These are phyloP conservation scores for Alliaria petiolata DNA, from an alignment of 345 rosid species.

Conservation along the genomic window DNA sequence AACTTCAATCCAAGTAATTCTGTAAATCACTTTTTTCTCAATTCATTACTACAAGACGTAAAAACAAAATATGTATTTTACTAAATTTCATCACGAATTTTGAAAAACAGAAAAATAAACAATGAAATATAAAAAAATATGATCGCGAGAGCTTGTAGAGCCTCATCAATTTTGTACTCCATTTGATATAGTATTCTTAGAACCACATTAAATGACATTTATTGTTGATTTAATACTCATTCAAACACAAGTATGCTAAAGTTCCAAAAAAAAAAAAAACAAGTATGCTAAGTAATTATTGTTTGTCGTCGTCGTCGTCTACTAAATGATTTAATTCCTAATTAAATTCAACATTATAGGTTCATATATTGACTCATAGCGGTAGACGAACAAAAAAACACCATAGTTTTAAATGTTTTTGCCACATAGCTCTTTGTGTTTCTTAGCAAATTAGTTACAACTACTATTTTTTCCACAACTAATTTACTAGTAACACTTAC, in stretches of 20 bases:
- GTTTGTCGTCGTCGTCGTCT: not conserved
- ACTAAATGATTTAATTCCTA: not conserved
- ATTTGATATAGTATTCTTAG: not conserved
- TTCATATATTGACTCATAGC: not conserved
- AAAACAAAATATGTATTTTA: too few species aligned
- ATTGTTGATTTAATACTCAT: not conserved
- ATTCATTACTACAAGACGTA: not conserved
- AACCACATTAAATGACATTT: constrained; percentile 4
- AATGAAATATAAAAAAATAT: not conserved
- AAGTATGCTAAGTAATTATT: not conserved
- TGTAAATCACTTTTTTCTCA: too few species aligned
- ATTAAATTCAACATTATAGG: not conserved
- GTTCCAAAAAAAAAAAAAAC: too few species aligned
- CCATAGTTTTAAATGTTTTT: not conserved
- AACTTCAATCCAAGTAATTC: too few species aligned
- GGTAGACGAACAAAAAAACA: not conserved
- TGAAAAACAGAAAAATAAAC: not conserved
- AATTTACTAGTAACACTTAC: not conserved
- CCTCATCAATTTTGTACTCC: not conserved
- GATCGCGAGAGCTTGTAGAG: not conserved
- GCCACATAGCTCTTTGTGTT: not conserved
- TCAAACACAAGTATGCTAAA: not conserved
- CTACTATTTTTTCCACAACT: not conserved
- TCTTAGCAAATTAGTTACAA: not conserved
- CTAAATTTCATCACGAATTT: too few species aligned